These are phyloP conservation scores for Ophiocordyceps polyrhachis-furcata DNA, from an alignment of 2,329 filamentous ascomycete species.

Conservation along the genomic window DNA sequence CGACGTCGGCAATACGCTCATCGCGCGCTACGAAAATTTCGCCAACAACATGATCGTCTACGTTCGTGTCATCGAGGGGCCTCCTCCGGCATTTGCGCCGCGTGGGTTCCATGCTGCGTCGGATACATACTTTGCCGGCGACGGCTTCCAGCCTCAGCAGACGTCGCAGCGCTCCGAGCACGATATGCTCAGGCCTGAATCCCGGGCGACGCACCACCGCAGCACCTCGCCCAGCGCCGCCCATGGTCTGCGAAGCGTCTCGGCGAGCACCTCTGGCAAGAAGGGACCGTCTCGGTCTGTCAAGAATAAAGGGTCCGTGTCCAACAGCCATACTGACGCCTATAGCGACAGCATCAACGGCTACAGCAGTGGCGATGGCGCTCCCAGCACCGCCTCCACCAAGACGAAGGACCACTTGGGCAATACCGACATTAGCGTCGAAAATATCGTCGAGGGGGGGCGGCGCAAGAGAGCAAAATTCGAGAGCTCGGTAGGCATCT, in stretches of 20 bases:
- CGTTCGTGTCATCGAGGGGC: slow-evolving; percentile 61
- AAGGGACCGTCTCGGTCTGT: slow-evolving; percentile 50
- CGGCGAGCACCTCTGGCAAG: slow-evolving; percentile 42
- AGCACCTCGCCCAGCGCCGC: slow-evolving; percentile 57
- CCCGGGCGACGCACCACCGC: slow-evolving; percentile 53
- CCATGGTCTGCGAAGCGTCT: slow-evolving; percentile 59
- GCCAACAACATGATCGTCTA: slow-evolving; percentile 82
- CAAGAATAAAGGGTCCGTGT: slow-evolving; percentile 41
- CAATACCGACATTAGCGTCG: slow-evolving; percentile 91
- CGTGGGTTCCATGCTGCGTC: slow-evolving; percentile 31
- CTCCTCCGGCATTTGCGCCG: slow-evolving; percentile 24
- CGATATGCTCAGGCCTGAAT: slow-evolving; percentile 47
- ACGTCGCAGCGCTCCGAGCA: slow-evolving; percentile 33
- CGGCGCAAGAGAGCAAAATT: slow-evolving; percentile 87
- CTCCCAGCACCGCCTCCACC: slow-evolving; percentile 51
- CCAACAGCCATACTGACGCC: slow-evolving; percentile 34
- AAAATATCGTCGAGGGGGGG: slow-evolving; percentile 95
- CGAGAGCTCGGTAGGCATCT: slow-evolving; percentile 75
- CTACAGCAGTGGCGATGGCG: slow-evolving; percentile 78
- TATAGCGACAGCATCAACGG: slow-evolving; percentile 48
- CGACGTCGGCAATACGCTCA: slow-evolving; percentile 70
- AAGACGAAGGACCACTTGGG: slow-evolving; percentile 73
- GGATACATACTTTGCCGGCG: slow-evolving; percentile 25
- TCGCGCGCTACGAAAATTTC: slow-evolving; percentile 93
- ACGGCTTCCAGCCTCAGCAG: slow-evolving; percentile 32